These are phyloP conservation scores for Rhodamnia argentea DNA, from an alignment of 345 rosid genomes.

Conservation along the genomic window DNA sequence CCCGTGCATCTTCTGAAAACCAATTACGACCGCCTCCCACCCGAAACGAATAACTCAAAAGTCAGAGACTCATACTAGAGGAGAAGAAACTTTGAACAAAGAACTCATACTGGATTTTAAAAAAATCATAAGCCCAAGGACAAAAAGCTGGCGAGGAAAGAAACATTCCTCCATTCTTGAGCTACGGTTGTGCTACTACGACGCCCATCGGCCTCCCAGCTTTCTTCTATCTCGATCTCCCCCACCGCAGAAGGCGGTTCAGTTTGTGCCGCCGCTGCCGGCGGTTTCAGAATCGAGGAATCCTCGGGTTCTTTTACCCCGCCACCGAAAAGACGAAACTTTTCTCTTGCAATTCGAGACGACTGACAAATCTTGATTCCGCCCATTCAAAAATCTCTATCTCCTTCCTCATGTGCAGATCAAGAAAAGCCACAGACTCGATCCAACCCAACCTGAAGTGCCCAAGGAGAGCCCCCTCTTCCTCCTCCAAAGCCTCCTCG, in stretches of 20 bases:
- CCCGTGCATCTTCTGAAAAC: not conserved
- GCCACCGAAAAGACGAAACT: not conserved
- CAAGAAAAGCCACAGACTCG: not conserved
- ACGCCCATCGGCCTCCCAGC: too few species aligned
- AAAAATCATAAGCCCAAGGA: too few species aligned
- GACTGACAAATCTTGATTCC: not conserved
- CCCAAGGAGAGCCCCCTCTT: not conserved
- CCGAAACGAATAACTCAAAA: not conserved
- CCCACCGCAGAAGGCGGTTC: not conserved
- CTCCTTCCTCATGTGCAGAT: not conserved
- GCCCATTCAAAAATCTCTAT: not conserved
- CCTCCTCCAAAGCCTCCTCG: not conserved
- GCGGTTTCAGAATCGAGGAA: not conserved
- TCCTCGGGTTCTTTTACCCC: not conserved
- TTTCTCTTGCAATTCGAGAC: not conserved
- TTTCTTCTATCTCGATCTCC: too few species aligned
- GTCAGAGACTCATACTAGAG: too few species aligned
- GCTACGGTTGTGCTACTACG: too few species aligned
- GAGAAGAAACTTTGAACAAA: not conserved
- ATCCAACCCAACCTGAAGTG: not conserved
- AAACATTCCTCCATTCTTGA: too few species aligned
- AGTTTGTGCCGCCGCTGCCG: not conserved
- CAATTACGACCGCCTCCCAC: not conserved
- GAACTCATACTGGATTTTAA: not conserved
- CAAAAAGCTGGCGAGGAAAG: too few species aligned